These are phyloP conservation scores for Brassica incana DNA, from an alignment of 345 rosid genomes.

Conservation along the genomic window DNA sequence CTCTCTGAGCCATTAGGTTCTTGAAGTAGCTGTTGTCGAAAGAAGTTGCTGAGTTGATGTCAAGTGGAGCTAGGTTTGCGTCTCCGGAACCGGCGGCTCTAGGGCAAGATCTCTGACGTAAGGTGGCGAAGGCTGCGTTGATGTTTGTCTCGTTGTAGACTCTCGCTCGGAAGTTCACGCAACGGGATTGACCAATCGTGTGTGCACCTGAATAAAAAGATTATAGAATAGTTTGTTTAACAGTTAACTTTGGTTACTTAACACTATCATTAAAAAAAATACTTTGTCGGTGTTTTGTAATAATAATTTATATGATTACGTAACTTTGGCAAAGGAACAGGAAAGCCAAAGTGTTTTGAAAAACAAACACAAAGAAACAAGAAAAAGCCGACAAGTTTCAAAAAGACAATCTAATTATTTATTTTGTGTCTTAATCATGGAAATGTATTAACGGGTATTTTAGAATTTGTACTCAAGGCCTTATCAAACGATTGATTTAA, in stretches of 20 bases:
- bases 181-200: constrained; percentile 78
- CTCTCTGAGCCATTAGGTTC: constrained; percentile 58
- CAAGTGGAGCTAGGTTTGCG: constrained; percentile 69
- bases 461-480: background rate
- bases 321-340: background rate
- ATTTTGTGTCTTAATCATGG: constrained; percentile 10
- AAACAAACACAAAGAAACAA: background rate
- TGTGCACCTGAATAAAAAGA: constrained; percentile 52
- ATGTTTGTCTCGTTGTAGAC: constrained; percentile 78
- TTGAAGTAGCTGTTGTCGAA: constrained; percentile 78
- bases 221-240: constrained; percentile 3
- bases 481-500: constrained; percentile 5
- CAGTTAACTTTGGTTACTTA: background rate
- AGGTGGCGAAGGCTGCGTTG: constrained; percentile 54
- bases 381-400: constrained; percentile 5
- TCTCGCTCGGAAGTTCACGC: constrained; percentile 57
- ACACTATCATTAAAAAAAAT: background rate
- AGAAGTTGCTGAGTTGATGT: constrained; percentile 47
- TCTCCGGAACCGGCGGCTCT: constrained; percentile 49
- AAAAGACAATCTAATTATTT: constrained; percentile 14
- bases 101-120: constrained; percentile 55
- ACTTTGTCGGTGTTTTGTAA: constrained; percentile 7
- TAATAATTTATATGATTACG: constrained; percentile 2
- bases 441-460: background rate
- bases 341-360: constrained; percentile 26